Percentiles rank a stretch among this genome's conserved stretches.
phyloP scores from a whole-genome alignment of 768 basidiomycete genomes.

The Suillus discolor region DNA sequence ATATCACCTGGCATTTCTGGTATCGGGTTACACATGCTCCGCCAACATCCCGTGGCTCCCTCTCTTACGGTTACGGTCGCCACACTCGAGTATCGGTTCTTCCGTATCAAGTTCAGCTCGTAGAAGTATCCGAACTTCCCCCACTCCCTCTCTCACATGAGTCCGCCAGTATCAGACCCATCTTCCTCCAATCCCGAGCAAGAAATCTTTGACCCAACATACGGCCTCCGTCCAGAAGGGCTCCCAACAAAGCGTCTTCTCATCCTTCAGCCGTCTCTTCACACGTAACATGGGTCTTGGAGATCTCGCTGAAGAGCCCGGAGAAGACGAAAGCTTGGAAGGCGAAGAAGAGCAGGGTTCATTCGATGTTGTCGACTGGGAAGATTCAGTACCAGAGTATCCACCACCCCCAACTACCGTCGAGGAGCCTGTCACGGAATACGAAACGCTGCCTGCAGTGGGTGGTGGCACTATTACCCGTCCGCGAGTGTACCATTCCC shows the following conservation, averaged over 20 bases:
- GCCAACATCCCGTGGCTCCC: conserved; percentile 24
- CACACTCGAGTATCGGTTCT: conserved; percentile 42
- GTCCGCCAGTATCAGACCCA: conserved; percentile 26
- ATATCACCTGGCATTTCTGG: conserved; percentile 20
- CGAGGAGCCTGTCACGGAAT: conserved; percentile 57
- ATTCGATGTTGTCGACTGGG: conserved; percentile 75
- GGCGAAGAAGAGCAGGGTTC: conserved; percentile 44
- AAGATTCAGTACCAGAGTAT: conserved; percentile 52
- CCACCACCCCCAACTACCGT: conserved; percentile 47
- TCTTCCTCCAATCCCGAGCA: conserved; percentile 43
- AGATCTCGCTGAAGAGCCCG: conserved; percentile 73
- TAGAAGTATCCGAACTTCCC: conserved; percentile 23
- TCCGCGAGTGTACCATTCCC: conserved; percentile 84
- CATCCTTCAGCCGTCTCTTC: conserved; percentile 76
- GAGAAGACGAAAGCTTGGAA: conserved; percentile 45
- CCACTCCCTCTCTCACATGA: conserved; percentile 22
- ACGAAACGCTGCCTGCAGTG: conserved; percentile 89
- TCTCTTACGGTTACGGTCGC: conserved; percentile 18
- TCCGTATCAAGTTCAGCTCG: conserved; percentile 40
- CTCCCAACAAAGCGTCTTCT: conserved; percentile 84
- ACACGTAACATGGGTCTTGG: conserved; percentile 68
- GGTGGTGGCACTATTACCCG: conserved; percentile 88
- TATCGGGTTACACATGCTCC: conserved; percentile 24
- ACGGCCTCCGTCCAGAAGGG: conserved; percentile 91
- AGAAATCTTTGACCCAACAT: conserved; percentile 95